A percentile compares a stretch with the other conserved stretches of the same genome.
Evolutionary conservation across 352 stramenopile species (phyloP).

Genomic region (Globisporangium rhizosaccharum): DNA sequence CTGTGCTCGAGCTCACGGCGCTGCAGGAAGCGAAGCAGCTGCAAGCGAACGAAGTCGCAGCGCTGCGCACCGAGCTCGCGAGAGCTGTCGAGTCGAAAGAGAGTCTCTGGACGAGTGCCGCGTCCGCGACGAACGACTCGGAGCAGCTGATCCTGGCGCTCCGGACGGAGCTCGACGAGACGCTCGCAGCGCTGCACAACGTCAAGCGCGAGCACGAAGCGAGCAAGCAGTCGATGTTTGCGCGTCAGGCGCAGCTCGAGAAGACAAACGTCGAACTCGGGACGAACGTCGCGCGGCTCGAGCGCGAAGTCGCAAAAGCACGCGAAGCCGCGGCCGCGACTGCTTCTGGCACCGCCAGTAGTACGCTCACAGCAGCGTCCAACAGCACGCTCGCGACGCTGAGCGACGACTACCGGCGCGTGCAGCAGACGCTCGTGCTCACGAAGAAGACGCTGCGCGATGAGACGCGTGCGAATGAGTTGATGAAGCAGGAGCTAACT

Average conservation of each 20-base stretch:
- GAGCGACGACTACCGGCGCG: constrained; percentile 50
- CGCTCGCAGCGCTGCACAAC: constrained; percentile 41
- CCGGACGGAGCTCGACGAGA: constrained; percentile 61
- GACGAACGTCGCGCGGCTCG: constrained; percentile 55
- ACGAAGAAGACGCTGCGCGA: constrained; percentile 79
- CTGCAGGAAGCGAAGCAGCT: constrained; percentile 30
- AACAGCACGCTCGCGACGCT: constrained; percentile 21
- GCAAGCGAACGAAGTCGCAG: constrained; percentile 31
- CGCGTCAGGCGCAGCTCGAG: constrained; percentile 69
- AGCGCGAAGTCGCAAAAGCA: constrained; percentile 46
- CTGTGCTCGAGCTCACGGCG: constrained; percentile 34
- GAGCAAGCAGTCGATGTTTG: constrained; percentile 64
- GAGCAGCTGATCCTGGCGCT: constrained; percentile 58
- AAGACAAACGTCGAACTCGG: constrained; percentile 69
- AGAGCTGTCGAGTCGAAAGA: constrained; percentile 61
- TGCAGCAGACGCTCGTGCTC: constrained; percentile 58
- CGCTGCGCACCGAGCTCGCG: constrained; percentile 40
- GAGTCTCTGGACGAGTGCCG: constrained; percentile 55
- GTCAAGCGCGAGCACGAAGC: constrained; percentile 65
- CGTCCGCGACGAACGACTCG: constrained; percentile 62
- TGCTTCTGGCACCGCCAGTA: background rate
- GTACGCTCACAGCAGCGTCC: background rate
- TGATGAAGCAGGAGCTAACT: constrained; percentile 62
- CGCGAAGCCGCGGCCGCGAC: constrained; percentile 18
- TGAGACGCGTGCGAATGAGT: constrained; percentile 53